Base-by-base conservation (phyloP, 257 asterid genomes). In the Linaria vulgaris region DNA sequence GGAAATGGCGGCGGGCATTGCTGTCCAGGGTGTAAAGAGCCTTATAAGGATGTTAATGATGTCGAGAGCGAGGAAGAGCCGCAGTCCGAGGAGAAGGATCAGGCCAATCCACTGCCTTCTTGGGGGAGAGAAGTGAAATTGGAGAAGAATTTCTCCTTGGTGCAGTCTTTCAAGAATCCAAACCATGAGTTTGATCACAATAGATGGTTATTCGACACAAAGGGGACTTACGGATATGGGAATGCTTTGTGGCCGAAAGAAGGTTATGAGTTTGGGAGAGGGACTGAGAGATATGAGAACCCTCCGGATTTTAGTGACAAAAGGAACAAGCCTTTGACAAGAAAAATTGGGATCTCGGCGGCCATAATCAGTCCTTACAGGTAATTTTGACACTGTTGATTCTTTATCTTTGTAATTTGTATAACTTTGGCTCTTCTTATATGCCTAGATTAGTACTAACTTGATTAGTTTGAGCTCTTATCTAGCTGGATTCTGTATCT, bases 221-320 rank as follows among this genome's bases (percentile, higher is more conserved):
- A 88, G 62, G 98, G 98, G 59, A 91, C 98, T 7, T 91, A 88
- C n/a, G 98, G 98, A 5, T 91, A 91, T 71, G 98, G 98, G 12
- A 91, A 89, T 69, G 97, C 97, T 37, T 67, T 86, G 60, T 91
- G 97, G 98, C 97, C 95, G 0, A 80, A 86, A 45, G 97, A 87
- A 6, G 96, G 83, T 0, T 77, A 79, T 30, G 85, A 69, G 67
- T 70, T 63, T 25, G 92, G 91, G 15, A 65, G 79, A 71, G 95
- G 85, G 19, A 71, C 59, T 24, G 94, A 85, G 19, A 76, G 87
- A 37, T 78, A 78, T 54, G 76, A 78, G 46, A 82, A 65, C 13
- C 91, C 94, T 7, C 98, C 95, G 0, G 96, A 85, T 82, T 92
- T 92, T 49, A 78, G 76, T 52, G 91, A 82, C n/a, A n/a, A n/a